Percentiles rank a stretch among this genome's conserved stretches.
Evolutionary conservation across 2,329 filamentous ascomycete genomes (phyloP).

Genomic region (Monosporascus ibericus): DNA sequence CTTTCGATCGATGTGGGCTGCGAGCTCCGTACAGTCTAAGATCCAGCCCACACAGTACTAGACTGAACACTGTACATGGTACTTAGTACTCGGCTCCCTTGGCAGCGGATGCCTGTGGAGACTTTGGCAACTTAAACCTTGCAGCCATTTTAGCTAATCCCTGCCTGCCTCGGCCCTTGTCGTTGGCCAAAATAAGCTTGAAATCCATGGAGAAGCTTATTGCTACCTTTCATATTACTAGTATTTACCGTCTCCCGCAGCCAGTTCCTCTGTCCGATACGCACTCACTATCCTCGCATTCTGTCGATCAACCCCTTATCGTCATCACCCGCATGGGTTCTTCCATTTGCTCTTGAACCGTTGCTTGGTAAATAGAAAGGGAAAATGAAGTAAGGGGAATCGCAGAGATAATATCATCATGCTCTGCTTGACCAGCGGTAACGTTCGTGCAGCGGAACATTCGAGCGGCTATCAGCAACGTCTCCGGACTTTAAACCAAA

Average conservation of each 20-base stretch:
- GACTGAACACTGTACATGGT: neutral
- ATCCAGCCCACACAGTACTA: neutral
- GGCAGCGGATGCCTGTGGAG: neutral
- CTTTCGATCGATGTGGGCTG: neutral
- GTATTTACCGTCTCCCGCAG: neutral
- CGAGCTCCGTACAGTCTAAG: neutral
- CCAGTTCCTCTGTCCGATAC: neutral
- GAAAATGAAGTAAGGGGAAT: too few relatives aligned
- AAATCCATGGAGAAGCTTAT: constrained; percentile 4
- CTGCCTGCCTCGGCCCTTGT: neutral
- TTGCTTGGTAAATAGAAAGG: too few relatives aligned
- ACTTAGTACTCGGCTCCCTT: neutral
- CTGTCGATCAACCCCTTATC: neutral
- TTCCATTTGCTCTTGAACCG: too few relatives aligned
- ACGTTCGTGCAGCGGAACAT: too few relatives aligned
- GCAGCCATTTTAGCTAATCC: neutral
- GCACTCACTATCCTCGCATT: neutral
- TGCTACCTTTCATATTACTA: neutral
- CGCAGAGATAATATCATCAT: too few relatives aligned
- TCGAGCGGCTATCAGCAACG: too few relatives aligned
- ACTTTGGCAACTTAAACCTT: neutral
- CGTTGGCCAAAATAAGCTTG: constrained; percentile 5
- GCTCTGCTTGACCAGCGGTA: too few relatives aligned
- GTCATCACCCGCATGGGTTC: too few relatives aligned
- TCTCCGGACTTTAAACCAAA: too few relatives aligned